A percentile compares a stretch with the other conserved stretches of the same genome.
phyloP scores from a whole-genome alignment of 2,329 filamentous ascomycete species.

The Alternaria viburni region DNA sequence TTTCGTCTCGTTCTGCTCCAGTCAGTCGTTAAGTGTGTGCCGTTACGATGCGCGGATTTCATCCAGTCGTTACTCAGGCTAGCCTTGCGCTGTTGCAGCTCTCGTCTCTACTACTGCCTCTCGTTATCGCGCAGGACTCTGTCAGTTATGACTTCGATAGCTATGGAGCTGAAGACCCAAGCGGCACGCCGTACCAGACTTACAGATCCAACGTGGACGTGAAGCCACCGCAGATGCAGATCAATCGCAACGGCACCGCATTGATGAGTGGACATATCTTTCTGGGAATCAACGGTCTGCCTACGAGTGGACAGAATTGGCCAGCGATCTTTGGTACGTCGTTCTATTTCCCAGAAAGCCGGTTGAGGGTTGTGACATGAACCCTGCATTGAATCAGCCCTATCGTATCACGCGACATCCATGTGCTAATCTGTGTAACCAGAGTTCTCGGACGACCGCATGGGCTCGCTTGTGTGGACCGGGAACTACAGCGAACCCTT shows the following conservation, averaged over 20 bases:
- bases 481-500: slow-evolving; percentile 26
- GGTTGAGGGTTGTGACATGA: not conserved
- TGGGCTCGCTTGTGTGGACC: slow-evolving; percentile 28
- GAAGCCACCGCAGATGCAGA: slow-evolving; percentile 22
- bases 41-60: not conserved
- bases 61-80: not conserved
- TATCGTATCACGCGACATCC: not conserved
- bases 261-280: slow-evolving; percentile 22
- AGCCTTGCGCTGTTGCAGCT: slow-evolving; percentile 1
- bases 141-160: slow-evolving; percentile 20
- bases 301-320: slow-evolving; percentile 25
- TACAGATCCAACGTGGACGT: slow-evolving; percentile 21
- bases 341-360: not conserved
- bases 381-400: not conserved
- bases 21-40: not conserved
- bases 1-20: not conserved
- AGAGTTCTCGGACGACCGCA: slow-evolving; percentile 22
- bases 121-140: slow-evolving; percentile 19
- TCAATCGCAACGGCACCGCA: slow-evolving; percentile 19
- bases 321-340: slow-evolving; percentile 23
- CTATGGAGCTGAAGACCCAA: slow-evolving; percentile 13
- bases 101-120: not conserved
- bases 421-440: not conserved
- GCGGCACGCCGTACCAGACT: slow-evolving; percentile 22
- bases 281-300: slow-evolving; percentile 20